Evolutionary conservation across 345 rosid species (phyloP).

Genomic region (Hibiscus syriacus): DNA sequence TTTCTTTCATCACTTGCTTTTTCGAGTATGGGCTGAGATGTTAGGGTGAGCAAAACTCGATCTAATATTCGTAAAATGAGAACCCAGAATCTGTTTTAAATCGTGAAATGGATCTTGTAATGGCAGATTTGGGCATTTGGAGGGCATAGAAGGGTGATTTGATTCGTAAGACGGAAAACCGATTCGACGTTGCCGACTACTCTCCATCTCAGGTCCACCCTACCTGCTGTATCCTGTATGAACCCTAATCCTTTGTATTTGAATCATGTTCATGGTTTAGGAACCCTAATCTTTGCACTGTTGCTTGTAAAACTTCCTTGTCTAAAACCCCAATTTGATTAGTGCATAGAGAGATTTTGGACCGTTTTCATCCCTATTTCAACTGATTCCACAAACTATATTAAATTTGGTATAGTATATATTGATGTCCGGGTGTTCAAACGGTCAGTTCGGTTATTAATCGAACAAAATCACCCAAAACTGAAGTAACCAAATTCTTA

Average conservation of each 20-base stretch:
- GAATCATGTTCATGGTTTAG: neutral
- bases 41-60: too few relatives aligned
- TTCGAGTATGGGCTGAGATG: too few relatives aligned
- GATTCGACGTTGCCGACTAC: neutral
- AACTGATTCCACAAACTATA: too few relatives aligned
- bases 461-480: too few relatives aligned
- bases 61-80: too few relatives aligned
- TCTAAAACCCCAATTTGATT: neutral
- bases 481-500: too few relatives aligned
- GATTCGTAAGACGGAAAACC: conserved; percentile 12
- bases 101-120: neutral
- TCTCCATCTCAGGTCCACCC: neutral
- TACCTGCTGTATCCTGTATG: neutral
- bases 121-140: conserved; percentile 95
- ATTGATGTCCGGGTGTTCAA: too few relatives aligned
- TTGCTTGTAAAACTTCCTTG: neutral
- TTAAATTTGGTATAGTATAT: too few relatives aligned
- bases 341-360: too few relatives aligned
- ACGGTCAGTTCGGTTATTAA: too few relatives aligned
- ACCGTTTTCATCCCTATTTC: too few relatives aligned
- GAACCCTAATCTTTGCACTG: neutral
- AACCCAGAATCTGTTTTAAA: neutral
- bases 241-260: neutral
- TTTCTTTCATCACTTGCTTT: neutral
- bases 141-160: conserved; percentile 64